These are phyloP conservation scores for Amphicarpaea edgeworthii DNA, from an alignment of 306 rosid genomes.

Conservation along the genomic window DNA sequence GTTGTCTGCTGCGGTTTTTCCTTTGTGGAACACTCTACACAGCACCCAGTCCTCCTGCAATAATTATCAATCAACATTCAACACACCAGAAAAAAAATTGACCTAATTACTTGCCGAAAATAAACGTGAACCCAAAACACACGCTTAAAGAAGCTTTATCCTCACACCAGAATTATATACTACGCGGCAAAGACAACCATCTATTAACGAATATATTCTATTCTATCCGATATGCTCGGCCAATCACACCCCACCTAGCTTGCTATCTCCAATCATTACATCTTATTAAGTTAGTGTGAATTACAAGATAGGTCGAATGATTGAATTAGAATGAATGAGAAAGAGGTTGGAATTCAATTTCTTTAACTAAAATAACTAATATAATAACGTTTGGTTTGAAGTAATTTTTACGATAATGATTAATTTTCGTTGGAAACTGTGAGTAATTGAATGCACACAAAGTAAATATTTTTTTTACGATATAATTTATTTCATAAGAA, in stretches of 20 bases:
- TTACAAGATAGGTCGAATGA: too few species aligned
- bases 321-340: too few species aligned
- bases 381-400: too few species aligned
- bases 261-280: conserved; percentile 12
- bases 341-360: too few species aligned
- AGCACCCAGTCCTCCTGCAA: conserved; percentile 98
- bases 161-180: conserved; percentile 38
- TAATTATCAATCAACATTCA: too few species aligned
- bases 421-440: too few species aligned
- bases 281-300: neutral
- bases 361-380: too few species aligned
- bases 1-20: conserved; percentile 68
- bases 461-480: too few species aligned
- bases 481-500: too few species aligned
- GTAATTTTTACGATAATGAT: too few species aligned
- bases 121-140: conserved; percentile 24
- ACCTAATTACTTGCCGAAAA: conserved; percentile 45
- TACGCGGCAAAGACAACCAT: conserved; percentile 22
- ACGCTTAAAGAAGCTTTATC: conserved; percentile 42
- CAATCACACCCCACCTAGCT: neutral
- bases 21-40: conserved; percentile 88
- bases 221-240: conserved; percentile 30
- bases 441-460: too few species aligned
- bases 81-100: too few species aligned
- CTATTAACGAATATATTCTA: conserved; percentile 38